Conservation (phyloP, 495 filamentous ascomycete species). For the Podospora pseudocomata region DNA sequence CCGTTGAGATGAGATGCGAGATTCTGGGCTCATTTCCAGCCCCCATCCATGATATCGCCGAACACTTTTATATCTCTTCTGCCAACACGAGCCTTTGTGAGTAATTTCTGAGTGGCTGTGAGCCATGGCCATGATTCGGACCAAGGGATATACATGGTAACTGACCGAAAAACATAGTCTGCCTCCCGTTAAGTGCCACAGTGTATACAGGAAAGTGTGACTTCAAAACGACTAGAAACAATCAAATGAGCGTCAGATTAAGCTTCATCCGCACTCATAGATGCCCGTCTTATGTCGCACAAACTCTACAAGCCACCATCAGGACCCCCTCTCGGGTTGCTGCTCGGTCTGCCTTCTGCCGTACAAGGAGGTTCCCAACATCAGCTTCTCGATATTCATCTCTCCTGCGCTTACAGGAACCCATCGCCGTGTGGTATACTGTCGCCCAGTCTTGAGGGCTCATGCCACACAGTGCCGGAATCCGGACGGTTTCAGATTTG, state of each 20-base stretch:
- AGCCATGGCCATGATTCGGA: neutral
- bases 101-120: neutral
- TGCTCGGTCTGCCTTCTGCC: neutral
- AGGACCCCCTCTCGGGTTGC: neutral
- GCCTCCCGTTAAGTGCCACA: neutral
- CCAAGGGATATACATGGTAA: neutral
- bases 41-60: neutral
- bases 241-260: neutral
- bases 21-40: neutral
- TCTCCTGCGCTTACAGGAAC: neutral
- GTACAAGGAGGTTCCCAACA: neutral
- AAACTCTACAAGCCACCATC: slow-evolving; percentile 1
- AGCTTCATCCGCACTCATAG: neutral
- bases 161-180: neutral
- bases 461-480: neutral
- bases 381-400: neutral
- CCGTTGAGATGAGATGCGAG: neutral
- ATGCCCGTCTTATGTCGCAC: slow-evolving; percentile 10
- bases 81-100: neutral
- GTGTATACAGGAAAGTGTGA: neutral
- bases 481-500: neutral
- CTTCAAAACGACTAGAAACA: neutral
- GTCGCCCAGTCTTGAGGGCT: neutral
- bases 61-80: neutral
- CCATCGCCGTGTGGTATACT: neutral